Conservation (phyloP, 306 rosid genomes). For the Clitoria ternatea region DNA sequence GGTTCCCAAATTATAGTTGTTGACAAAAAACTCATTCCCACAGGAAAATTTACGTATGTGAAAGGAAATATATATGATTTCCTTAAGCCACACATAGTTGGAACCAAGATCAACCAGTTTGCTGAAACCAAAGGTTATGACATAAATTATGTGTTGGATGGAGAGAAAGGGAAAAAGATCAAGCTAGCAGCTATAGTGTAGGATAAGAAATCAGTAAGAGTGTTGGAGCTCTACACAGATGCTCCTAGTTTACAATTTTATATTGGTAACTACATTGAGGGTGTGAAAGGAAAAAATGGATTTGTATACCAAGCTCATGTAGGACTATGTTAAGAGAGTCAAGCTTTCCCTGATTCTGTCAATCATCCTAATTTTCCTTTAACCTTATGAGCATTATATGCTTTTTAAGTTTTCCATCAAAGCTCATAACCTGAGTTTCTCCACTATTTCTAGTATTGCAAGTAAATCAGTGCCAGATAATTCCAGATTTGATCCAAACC, state of each 20-base stretch:
- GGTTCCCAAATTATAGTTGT: constrained; percentile 54
- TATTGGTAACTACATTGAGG: constrained; percentile 40
- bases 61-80: constrained; percentile 42
- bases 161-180: constrained; percentile 15
- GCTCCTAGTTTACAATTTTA: constrained; percentile 73
- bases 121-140: constrained; percentile 49
- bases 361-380: too few relatives aligned
- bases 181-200: too few relatives aligned
- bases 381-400: constrained; percentile 50
- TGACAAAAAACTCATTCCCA: constrained; percentile 54
- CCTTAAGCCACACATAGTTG: constrained; percentile 43
- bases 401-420: constrained; percentile 42
- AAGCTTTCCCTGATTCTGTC: too few relatives aligned
- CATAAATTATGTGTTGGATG: constrained; percentile 58
- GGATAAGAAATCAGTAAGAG: too few relatives aligned
- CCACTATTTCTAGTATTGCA: too few relatives aligned
- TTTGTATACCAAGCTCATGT: too few relatives aligned
- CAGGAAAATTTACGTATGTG: constrained; percentile 39
- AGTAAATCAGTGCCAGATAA: too few relatives aligned
- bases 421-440: too few relatives aligned
- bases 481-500: too few relatives aligned
- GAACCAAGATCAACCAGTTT: constrained; percentile 47
- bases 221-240: too few relatives aligned
- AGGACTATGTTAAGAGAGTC: too few relatives aligned
- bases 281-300: constrained; percentile 60